phyloP scores from a whole-genome alignment of 345 rosid genomes.

The Bretschneidera sinensis region DNA sequence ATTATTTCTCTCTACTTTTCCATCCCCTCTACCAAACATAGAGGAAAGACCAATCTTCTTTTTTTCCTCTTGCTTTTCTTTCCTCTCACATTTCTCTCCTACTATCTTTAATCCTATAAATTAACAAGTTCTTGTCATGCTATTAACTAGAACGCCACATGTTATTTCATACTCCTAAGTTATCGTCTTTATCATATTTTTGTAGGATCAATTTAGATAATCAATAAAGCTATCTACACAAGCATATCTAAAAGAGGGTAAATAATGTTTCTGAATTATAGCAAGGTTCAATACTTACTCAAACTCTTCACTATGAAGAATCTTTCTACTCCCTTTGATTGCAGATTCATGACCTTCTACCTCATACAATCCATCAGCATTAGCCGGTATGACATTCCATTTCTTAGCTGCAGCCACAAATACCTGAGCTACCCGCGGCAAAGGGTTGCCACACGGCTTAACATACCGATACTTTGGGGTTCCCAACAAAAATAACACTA shows the following conservation, averaged over 20 bases:
- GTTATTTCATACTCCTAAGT: no score
- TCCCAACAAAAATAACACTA: slow-evolving; percentile 37
- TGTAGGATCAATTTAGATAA: no score
- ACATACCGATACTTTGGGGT: slow-evolving; percentile 41
- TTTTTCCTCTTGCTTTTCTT: no score
- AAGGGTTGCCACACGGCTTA: slow-evolving; percentile 61
- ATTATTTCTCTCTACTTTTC: no score
- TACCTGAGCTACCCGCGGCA: slow-evolving; percentile 74
- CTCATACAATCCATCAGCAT: slow-evolving; percentile 44
- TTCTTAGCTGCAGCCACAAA: slow-evolving; percentile 50
- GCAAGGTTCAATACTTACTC: slow-evolving; percentile 19
- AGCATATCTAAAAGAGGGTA: neutral
- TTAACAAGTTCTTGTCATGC: no score
- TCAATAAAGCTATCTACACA: neutral
- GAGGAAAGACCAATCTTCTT: no score
- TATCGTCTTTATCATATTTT: no score
- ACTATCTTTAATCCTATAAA: no score
- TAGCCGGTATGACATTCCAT: slow-evolving; percentile 34
- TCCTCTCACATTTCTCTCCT: no score
- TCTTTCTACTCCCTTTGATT: slow-evolving; percentile 81
- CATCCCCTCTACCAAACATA: no score
- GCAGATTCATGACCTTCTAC: slow-evolving; percentile 61
- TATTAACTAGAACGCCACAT: no score
- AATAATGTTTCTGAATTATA: no score
- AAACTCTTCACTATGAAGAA: slow-evolving; percentile 54